Base-by-base conservation (phyloP, 1,284 basidiomycete species). In the Ceratobasidium sp. region DNA sequence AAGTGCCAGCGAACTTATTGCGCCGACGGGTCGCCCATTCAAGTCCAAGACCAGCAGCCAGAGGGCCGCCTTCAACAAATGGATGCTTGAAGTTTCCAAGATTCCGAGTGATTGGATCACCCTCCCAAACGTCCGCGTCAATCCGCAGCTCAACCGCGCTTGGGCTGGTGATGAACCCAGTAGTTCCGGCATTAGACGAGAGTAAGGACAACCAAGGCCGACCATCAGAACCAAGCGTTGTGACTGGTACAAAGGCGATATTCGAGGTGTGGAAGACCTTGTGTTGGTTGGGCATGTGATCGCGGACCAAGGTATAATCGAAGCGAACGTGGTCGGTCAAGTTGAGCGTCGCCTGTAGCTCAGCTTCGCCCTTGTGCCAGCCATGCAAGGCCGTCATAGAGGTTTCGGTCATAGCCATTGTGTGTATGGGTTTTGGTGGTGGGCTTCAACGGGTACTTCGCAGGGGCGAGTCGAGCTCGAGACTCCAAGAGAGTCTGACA, bases 1-100 rank as follows among this genome's bases (percentile, higher is more conserved):
- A 80, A 47, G 79, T 80, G 1, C 90, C 90, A 0, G 89, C 89
- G 76, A 91, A 87, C 79, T 91, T 91, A 77, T 89, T 90, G 57
- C 90, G 82, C 75, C 88, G 79, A 24, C 90, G 80, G 0, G 88
- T 89, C 27, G 85, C 80, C 65, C 89, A 86, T 76, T 91, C 88
- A 65, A 91, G 84, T 0, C 90, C 90, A 44, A 91, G 86, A 0
- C 90, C 90, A 2, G 88, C 89, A 22, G 87, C 81, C 27, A 89
- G 80, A 75, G 83, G 81, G 9, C 47, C 71, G 17, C 57, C 73
- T 33, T 78, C 47, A 24, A 56, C 8, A 27, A 56, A 56, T 5
- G 14, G 14, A 29, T 29, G 22, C 8, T 53, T 56, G 9, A 79
- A 81, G n/a, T 67, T 56, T 24, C 80, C 79, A 19, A 82, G 75